Evolutionary conservation across 2,329 filamentous ascomycete species (phyloP), one percentile per base, ranked within the genome.

Genomic region (Aspergillus intermedius): DNA sequence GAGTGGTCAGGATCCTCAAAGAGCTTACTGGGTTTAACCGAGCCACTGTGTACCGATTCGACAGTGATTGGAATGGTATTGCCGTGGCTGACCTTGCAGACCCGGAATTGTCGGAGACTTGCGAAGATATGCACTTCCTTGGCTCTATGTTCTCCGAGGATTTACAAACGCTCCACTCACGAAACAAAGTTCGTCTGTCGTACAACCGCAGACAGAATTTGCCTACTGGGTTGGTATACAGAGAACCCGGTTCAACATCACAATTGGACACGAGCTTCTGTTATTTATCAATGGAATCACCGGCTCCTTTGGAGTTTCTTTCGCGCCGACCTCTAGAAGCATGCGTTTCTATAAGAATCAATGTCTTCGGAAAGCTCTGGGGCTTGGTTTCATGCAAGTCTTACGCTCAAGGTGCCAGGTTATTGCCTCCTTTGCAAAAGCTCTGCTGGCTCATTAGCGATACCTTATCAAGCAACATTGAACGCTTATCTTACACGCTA

Each of bases 21-120:
- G 87, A 93, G 60, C 63, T 95, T 44, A 91, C 87, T 0, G 86
- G 88, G 0, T 94, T 94, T 55, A 87, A 94, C 62, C 84, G 89
- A 21, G 87, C 93, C 49, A 94, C 94, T 85, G 79, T 95, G 2
- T 95, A 94, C 58, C 88, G 94, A 66, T 94, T 95, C 55, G 88
- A 95, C 63, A 73, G 82, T 2, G 67, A 76, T 1, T 91, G 84
- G 74, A 94, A 93, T 58, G 89, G 88, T n/a, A 83, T 86, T 48
- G 88, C 94, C 1, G 87, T 94, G 6, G 89, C 88, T 1, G 90
- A 95, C 65, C 74, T 91, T 5, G 84, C 93, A 10, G 87, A 94
- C 62, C 83, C 86, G 5, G 74, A 80, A 10, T 81, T 84, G 19
- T 90, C 86, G 0, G 82, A 93, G 64, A 72, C 93, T 0, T 94